These are phyloP conservation scores for Closterium sp. DNA, from an alignment of 139 green algal genomes.

Conservation along the genomic window DNA sequence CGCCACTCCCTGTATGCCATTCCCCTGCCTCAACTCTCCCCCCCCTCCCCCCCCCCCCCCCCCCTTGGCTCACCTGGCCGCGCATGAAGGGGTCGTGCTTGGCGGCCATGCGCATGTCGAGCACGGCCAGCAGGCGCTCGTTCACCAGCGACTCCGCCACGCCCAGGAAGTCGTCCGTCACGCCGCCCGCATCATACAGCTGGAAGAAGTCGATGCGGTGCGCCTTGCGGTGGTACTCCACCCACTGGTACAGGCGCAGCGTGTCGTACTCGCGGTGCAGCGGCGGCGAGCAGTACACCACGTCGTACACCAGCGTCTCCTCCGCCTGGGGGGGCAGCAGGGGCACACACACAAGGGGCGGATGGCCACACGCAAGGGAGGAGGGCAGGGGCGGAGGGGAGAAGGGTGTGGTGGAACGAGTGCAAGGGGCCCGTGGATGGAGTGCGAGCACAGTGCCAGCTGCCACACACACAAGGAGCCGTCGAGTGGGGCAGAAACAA, in stretches of 20 bases:
- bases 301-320: conserved; percentile 6
- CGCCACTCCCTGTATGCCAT: too few species aligned
- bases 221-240: conserved; percentile 23
- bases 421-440: too few species aligned
- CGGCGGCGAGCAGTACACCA: conserved; percentile 31
- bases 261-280: not conserved
- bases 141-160: not conserved
- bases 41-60: too few species aligned
- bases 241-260: conserved; percentile 20
- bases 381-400: too few species aligned
- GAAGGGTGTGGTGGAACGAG: too few species aligned
- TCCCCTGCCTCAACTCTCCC: too few species aligned
- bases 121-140: not conserved
- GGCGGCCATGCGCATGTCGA: conserved; percentile 1
- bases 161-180: not conserved
- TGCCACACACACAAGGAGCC: too few species aligned
- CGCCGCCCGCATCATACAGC: conserved; percentile 30
- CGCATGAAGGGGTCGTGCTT: too few species aligned
- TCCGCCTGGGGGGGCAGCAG: not conserved
- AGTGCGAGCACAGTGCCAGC: too few species aligned
- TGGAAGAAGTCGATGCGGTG: conserved; percentile 30
- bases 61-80: too few species aligned
- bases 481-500: too few species aligned
- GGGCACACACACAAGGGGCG: not conserved
- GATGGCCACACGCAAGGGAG: not conserved